Evolutionary conservation across 169 alveolate genomes (phyloP), one percentile per base, ranked within the genome.

Genomic region (Plasmodium inui): DNA sequence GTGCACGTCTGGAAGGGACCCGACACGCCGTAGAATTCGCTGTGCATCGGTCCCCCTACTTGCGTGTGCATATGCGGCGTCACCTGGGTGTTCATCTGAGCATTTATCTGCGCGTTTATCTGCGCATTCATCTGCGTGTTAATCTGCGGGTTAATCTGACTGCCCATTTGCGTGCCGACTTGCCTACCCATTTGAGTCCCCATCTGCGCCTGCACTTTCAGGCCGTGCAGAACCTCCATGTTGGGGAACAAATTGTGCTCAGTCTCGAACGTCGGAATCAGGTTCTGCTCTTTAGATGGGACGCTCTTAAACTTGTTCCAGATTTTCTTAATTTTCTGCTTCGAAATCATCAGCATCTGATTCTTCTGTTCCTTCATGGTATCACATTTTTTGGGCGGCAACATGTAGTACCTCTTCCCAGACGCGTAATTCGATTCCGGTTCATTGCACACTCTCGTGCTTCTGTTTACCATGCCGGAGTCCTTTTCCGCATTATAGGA

Each of bases 251-350:
- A 37, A 71, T 67, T 22, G 4, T 86, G 55, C 41, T 86, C 82
- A 76, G 19, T 78, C 1, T 86, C 93, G 67, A 39, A 34, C n/a
- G 85, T 76, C 17, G 86, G 41, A 30, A 37, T 39, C 1, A 53
- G n/a, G 32, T 44, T 86, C 32, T 86, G 93, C 37, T 86, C 93
- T 22, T 86, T 86, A 26, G 86, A 22, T 4, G 93, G n/a, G 30
- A 30, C 30, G 17, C 70, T 44, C 81, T 86, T 86, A 86, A 86
- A 86, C 44, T 86, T 86, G 41, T 78, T 86, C 93, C 93, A 86
- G 3, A 86, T 86, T 22, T 86, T 86, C 46, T 86, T 86, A 55
- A 86, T 86, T 22, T 86, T 86, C 41, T 86, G 93, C 81, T 86
- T 86, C 30, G 93, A 86, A 22, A 76, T 76, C 72, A 78, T 70